Evolutionary conservation across 352 stramenopile species (phyloP).

Genomic region (Globisporangium acanthophoron): DNA sequence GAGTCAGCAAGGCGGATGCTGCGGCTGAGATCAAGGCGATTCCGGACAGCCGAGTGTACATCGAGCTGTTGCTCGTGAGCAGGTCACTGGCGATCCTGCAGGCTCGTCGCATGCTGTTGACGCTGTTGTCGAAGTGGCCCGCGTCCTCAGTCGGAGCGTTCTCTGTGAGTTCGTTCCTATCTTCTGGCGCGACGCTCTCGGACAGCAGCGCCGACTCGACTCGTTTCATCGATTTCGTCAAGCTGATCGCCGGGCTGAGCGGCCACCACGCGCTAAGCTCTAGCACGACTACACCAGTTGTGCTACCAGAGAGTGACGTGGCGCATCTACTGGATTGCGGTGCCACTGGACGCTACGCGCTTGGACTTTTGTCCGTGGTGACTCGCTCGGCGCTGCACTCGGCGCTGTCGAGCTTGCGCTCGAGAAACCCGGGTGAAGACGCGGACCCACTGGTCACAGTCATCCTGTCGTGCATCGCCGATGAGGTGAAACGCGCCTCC

Average conservation of each 20-base stretch:
- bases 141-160: constrained; percentile 48
- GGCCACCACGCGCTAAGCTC: constrained; percentile 33
- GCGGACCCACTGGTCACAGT: constrained; percentile 38
- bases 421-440: constrained; percentile 9
- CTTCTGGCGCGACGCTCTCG: not conserved
- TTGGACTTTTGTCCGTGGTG: constrained; percentile 44
- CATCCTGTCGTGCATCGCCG: constrained; percentile 51
- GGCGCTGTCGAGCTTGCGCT: constrained; percentile 17
- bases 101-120: constrained; percentile 64
- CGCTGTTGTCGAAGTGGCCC: constrained; percentile 77
- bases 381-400: constrained; percentile 39
- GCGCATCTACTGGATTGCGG: constrained; percentile 50
- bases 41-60: constrained; percentile 70
- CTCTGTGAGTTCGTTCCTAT: constrained; percentile 42
- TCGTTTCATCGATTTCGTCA: constrained; percentile 80
- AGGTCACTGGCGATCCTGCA: constrained; percentile 80
- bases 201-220: constrained; percentile 22
- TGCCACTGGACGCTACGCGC: constrained; percentile 46
- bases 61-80: constrained; percentile 71
- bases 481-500: constrained; percentile 62
- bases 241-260: constrained; percentile 70
- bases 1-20: constrained; percentile 54
- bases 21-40: constrained; percentile 74
- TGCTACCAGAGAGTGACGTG: constrained; percentile 33
- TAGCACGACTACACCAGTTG: constrained; percentile 18